Conservation (phyloP, 371 early-diverging fungal genomes). For the Gilbertella persicaria region DNA sequence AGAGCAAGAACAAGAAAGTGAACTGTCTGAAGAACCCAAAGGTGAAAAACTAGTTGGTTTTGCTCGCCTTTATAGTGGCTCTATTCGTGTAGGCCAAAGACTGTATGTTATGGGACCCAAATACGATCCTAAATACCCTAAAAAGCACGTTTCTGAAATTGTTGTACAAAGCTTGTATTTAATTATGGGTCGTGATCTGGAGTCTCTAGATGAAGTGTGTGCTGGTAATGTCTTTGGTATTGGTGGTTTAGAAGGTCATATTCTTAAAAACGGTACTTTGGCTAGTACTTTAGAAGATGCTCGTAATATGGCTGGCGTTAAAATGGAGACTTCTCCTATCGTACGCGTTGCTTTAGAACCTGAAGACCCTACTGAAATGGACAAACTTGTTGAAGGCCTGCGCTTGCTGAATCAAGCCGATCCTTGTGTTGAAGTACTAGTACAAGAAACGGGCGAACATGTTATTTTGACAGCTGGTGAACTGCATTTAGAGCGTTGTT, state of each 20-base stretch:
- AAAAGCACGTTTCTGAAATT: slow-evolving; percentile 67
- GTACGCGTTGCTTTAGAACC: slow-evolving; percentile 97
- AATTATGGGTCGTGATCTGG: slow-evolving; percentile 95
- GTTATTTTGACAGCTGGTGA: slow-evolving; percentile 96
- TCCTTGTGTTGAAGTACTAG: slow-evolving; percentile 84
- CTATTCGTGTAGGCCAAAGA: slow-evolving; percentile 82
- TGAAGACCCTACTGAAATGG: slow-evolving; percentile 82
- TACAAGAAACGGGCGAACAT: slow-evolving; percentile 96
- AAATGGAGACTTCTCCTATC: slow-evolving; percentile 75
- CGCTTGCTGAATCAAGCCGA: slow-evolving; percentile 92
- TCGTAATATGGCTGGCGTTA: slow-evolving; percentile 59
- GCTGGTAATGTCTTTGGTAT: slow-evolving; percentile 98
- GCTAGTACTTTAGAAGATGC: slow-evolving; percentile 60
- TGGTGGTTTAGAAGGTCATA: slow-evolving; percentile 83
- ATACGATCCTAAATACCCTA: slow-evolving; percentile 75
- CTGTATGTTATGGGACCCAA: slow-evolving; percentile 93
- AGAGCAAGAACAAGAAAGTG: slow-evolving; percentile 28
- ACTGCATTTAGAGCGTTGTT: slow-evolving; percentile 93
- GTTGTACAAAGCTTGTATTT: slow-evolving; percentile 80
- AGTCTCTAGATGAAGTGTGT: slow-evolving; percentile 77
- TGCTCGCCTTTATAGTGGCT: slow-evolving; percentile 92
- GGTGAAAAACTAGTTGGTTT: slow-evolving; percentile 83
- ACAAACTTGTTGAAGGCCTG: slow-evolving; percentile 83
- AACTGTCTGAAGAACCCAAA: slow-evolving; percentile 10
- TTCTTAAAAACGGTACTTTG: slow-evolving; percentile 92